phyloP scores from a whole-genome alignment of 257 asterid genomes.

The Plectranthus barbatus region DNA sequence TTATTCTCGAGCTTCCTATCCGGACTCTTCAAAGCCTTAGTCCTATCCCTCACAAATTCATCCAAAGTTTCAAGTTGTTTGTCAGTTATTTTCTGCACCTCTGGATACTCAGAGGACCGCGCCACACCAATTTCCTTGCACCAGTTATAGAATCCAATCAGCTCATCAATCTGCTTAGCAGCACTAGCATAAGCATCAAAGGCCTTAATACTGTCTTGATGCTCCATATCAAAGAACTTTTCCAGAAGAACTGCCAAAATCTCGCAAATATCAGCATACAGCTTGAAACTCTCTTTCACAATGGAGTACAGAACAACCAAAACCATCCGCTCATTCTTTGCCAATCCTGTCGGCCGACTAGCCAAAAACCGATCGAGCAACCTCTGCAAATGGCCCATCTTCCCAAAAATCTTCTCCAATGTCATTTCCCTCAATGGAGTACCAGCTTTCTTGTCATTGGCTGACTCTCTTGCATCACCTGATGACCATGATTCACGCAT shows the following conservation, averaged over 20 bases:
- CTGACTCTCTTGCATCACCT: slow-evolving; percentile 51
- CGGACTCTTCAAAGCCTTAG: slow-evolving; percentile 61
- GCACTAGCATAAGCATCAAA: slow-evolving; percentile 67
- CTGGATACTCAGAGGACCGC: slow-evolving; percentile 65
- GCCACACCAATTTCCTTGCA: slow-evolving; percentile 74
- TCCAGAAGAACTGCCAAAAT: slow-evolving; percentile 66
- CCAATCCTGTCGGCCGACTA: slow-evolving; percentile 62
- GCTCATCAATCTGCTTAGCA: slow-evolving; percentile 75
- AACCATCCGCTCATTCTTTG: slow-evolving; percentile 69
- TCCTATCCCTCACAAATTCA: slow-evolving; percentile 81
- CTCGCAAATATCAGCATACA: slow-evolving; percentile 74
- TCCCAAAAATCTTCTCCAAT: slow-evolving; percentile 56
- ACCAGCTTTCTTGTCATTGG: slow-evolving; percentile 41
- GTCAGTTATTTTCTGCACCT: slow-evolving; percentile 68
- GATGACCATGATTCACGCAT: slow-evolving; percentile 68
- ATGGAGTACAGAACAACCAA: slow-evolving; percentile 60
- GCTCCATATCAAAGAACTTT: slow-evolving; percentile 72
- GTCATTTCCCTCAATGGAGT: slow-evolving; percentile 74
- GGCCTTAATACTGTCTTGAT: slow-evolving; percentile 67
- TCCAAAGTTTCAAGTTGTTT: slow-evolving; percentile 73
- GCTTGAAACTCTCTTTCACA: slow-evolving; percentile 64
- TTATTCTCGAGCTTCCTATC: slow-evolving; percentile 44
- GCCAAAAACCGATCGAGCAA: slow-evolving; percentile 64
- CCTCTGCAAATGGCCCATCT: slow-evolving; percentile 82
- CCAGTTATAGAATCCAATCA: slow-evolving; percentile 60